These are phyloP conservation scores for Sarcomyxa edulis DNA, from an alignment of 768 basidiomycete genomes.

Conservation along the genomic window DNA sequence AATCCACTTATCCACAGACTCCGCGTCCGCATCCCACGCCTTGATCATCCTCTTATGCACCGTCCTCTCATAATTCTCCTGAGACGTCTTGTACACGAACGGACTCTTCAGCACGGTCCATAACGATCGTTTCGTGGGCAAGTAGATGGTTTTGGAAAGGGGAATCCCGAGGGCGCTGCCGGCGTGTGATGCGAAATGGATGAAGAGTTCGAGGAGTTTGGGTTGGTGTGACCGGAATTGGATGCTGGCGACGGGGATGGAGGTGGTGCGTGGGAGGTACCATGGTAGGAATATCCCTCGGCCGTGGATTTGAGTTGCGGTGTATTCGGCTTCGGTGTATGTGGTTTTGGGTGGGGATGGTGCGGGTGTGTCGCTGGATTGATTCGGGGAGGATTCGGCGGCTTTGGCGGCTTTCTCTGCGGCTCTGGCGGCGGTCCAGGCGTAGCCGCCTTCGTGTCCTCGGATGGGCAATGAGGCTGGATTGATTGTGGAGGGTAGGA, in stretches of 20 bases:
- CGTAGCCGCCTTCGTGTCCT: too few species aligned
- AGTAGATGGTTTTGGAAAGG: conserved; percentile 50
- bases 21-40: conserved; percentile 82
- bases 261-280: conserved; percentile 57
- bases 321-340: conserved; percentile 38
- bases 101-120: conserved; percentile 86
- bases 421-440: too few species aligned
- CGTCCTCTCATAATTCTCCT: conserved; percentile 90
- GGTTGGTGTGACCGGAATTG: conserved; percentile 79
- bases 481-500: too few species aligned
- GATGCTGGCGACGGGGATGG: conserved; percentile 73
- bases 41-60: conserved; percentile 85
- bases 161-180: conserved; percentile 86
- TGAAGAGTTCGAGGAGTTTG: conserved; percentile 67
- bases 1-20: conserved; percentile 77
- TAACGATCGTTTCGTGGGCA: conserved; percentile 72
- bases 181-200: conserved; percentile 79
- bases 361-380: conserved; percentile 10
- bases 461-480: too few species aligned
- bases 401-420: too few species aligned
- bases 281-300: conserved; percentile 50
- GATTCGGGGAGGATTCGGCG: conserved; percentile 5
- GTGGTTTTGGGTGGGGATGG: conserved; percentile 6
- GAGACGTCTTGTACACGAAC: conserved; percentile 89
- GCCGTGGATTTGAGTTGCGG: conserved; percentile 58